phyloP scores from a whole-genome alignment of 805 yeast genomes.

The Ogataea trehalophila region DNA sequence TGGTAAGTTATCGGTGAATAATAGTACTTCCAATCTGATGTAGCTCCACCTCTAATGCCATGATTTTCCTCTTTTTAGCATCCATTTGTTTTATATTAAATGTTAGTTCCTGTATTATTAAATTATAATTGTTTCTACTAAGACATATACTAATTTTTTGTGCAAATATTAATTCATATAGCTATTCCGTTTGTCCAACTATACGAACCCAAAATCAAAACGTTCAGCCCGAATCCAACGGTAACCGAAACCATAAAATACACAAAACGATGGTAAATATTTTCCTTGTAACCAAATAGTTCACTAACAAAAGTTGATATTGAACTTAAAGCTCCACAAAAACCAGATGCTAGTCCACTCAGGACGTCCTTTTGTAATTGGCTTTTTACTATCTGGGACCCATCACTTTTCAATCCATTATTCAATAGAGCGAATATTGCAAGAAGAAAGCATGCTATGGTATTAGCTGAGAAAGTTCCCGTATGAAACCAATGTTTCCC shows the following conservation, averaged over 20 bases:
- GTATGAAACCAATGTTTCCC: conserved; percentile 42
- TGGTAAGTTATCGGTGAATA: too few species aligned
- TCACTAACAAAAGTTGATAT: conserved; percentile 77
- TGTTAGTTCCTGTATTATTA: too few species aligned
- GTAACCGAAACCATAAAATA: conserved; percentile 50
- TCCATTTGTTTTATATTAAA: too few species aligned
- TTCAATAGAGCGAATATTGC: conserved; percentile 16
- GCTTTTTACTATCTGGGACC: conserved; percentile 7
- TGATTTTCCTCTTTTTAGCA: too few species aligned
- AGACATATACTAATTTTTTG: not conserved
- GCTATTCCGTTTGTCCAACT: conserved; percentile 57
- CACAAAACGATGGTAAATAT: conserved; percentile 31
- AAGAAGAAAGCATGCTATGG: conserved; percentile 19
- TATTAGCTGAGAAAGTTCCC: conserved; percentile 42
- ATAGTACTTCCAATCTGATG: too few species aligned
- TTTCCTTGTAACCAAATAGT: conserved; percentile 29
- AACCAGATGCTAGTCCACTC: conserved; percentile 23
- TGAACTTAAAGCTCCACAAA: conserved; percentile 35
- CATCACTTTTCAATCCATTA: conserved; percentile 11
- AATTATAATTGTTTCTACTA: not conserved
- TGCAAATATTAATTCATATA: not conserved
- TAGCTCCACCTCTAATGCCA: too few species aligned
- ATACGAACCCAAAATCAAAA: conserved; percentile 67
- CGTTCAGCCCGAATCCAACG: conserved; percentile 41
- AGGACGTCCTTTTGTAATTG: conserved; percentile 17